Evolutionary conservation across 768 basidiomycete species (phyloP), one percentile per base, ranked within the genome.

Genomic region (Leucosporidium yakuticum): DNA sequence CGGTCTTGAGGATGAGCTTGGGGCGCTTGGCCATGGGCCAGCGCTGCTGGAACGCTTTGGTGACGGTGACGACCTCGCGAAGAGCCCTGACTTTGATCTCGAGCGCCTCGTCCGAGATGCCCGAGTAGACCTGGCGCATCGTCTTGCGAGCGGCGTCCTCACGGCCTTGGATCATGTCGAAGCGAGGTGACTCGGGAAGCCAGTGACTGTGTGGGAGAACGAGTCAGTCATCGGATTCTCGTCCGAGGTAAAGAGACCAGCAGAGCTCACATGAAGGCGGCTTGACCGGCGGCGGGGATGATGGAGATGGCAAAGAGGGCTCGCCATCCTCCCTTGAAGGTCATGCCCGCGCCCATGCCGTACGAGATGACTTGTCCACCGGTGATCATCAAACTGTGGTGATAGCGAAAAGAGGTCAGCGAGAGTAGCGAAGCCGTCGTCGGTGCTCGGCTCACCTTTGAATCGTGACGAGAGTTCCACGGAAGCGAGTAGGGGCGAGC

Each of bases 291-390:
- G 12, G 51, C 51, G 12, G 51, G 51, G 51, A 53, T 53, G 51
- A 53, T 25, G 23, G n/a, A 23, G 51, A 53, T 53, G n/a, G 51
- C 51, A 25, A 53, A 53, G 51, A 53, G 51, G 9, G n/a, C 23
- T 4, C 51, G 51, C 51, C 51, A 53, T 21, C 51, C 51, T 8
- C 51, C 51, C 23, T 25, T 25, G 51, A 23, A 23, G 23, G 51
- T 53, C 23, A 53, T 12, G 8, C n/a, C n/a, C 4, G 27, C 27
- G 4, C 51, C 51, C 19, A 53, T 12, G 5, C 23, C 21, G 51
- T 53, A 53, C 8, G n/a, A n/a, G 51, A 53, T 53, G 51, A 53
- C 23, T 25, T 53, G 51, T 25, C 51, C 51, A n/a, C 51, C 51
- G 2, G 51, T 53, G n/a, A 53, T 53, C 23, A 25, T 25, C 51